These are phyloP conservation scores for Tricharina praecox DNA, from an alignment of 495 filamentous ascomycete species.

Conservation along the genomic window DNA sequence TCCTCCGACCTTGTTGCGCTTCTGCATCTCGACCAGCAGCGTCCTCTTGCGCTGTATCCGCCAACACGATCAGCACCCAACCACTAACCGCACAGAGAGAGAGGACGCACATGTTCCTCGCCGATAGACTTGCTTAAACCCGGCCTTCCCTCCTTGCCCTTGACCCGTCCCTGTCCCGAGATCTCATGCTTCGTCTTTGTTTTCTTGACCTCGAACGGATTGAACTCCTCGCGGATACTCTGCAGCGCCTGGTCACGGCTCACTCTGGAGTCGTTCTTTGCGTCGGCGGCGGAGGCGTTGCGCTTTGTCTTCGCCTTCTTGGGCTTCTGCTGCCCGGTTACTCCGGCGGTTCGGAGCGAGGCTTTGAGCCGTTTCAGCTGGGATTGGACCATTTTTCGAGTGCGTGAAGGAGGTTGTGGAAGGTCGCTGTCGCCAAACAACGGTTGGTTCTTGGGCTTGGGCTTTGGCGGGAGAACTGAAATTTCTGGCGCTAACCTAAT, in stretches of 20 bases:
- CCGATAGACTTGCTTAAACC: slow-evolving; percentile 69
- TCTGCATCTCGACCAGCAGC: slow-evolving; percentile 68
- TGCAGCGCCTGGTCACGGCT: slow-evolving; percentile 57
- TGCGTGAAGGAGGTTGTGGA: too few species aligned
- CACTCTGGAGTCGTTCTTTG: slow-evolving; percentile 49
- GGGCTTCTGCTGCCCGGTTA: slow-evolving; percentile 73
- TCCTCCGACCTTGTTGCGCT: slow-evolving; percentile 74
- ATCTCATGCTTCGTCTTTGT: slow-evolving; percentile 27
- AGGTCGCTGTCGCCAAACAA: not conserved
- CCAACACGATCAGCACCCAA: not conserved
- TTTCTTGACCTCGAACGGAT: slow-evolving; percentile 84
- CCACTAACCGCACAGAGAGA: not conserved
- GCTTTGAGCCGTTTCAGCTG: slow-evolving; percentile 90
- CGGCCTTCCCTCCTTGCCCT: slow-evolving; percentile 48
- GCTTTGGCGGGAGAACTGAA: too few species aligned
- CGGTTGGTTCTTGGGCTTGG: too few species aligned
- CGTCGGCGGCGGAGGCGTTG: slow-evolving; percentile 42
- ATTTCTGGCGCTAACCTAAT: too few species aligned
- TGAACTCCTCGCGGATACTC: slow-evolving; percentile 83
- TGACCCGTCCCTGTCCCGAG: slow-evolving; percentile 32
- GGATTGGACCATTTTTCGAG: slow-evolving; percentile 73
- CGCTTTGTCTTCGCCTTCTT: slow-evolving; percentile 76
- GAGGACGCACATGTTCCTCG: slow-evolving; percentile 57
- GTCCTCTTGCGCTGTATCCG: slow-evolving; percentile 36
- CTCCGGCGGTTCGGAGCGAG: slow-evolving; percentile 69